These are phyloP conservation scores for Pyrenula aspistea DNA, from an alignment of 495 filamentous ascomycete genomes.

Conservation along the genomic window DNA sequence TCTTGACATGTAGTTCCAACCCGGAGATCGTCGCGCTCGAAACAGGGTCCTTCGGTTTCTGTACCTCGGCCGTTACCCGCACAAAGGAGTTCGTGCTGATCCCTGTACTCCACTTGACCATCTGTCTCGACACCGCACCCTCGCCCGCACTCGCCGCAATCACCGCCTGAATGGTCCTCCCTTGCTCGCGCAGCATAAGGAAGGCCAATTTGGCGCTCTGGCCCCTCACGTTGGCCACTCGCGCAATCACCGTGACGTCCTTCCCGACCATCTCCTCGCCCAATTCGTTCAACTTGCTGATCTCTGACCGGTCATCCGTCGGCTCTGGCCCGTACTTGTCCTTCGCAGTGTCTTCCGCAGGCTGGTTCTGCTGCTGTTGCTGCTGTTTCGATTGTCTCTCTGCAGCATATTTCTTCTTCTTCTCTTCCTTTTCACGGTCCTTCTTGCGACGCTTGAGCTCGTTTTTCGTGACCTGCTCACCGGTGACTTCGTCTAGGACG, in stretches of 20 bases:
- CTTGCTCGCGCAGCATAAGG: conserved; percentile 76
- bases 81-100: conserved; percentile 74
- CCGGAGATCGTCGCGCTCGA: conserved; percentile 66
- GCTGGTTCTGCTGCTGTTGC: conserved; percentile 27
- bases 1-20: conserved; percentile 68
- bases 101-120: conserved; percentile 79
- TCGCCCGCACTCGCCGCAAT: conserved; percentile 42
- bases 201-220: conserved; percentile 90
- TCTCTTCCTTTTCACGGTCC: conserved; percentile 70
- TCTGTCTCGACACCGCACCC: conserved; percentile 51
- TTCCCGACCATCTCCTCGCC: conserved; percentile 52
- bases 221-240: conserved; percentile 74
- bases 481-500: conserved; percentile 72
- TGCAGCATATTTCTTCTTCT: conserved; percentile 79
- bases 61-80: conserved; percentile 61
- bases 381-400: conserved; percentile 14
- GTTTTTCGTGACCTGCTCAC: conserved; percentile 74
- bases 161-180: conserved; percentile 69
- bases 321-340: conserved; percentile 51
- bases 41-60: conserved; percentile 62
- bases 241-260: conserved; percentile 67
- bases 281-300: conserved; percentile 31
- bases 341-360: conserved; percentile 56
- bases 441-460: conserved; percentile 95
- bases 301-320: conserved; percentile 21